Conservation (phyloP, 257 asterid genomes). For the Forsythia viridissima region DNA sequence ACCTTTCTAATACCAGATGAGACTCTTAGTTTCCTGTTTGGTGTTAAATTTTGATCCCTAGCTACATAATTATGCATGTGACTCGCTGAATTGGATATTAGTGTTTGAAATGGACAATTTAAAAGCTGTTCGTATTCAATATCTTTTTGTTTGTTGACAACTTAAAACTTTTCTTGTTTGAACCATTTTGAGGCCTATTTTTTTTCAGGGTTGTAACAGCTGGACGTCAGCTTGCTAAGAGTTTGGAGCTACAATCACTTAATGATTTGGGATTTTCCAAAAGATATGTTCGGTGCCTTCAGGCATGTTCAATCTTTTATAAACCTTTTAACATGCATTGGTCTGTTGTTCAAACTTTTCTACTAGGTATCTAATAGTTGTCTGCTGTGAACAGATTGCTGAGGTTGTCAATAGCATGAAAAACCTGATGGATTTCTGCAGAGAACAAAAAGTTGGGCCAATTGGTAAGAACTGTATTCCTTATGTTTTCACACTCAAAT, state of each 20-base stretch:
- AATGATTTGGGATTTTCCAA: slow-evolving; percentile 95
- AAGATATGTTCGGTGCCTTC: slow-evolving; percentile 94
- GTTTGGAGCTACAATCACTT: slow-evolving; percentile 88
- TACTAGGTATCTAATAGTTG: slow-evolving; percentile 12
- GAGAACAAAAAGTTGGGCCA: slow-evolving; percentile 77
- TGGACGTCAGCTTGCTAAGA: slow-evolving; percentile 97
- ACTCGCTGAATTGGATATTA: not conserved
- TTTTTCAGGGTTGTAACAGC: slow-evolving; percentile 80
- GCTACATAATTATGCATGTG: not conserved
- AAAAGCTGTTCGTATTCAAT: slow-evolving; percentile 1
- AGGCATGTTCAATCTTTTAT: slow-evolving; percentile 46
- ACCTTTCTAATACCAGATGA: not conserved
- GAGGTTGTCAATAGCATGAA: slow-evolving; percentile 98
- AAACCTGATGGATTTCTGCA: slow-evolving; percentile 88
- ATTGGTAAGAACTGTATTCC: slow-evolving; percentile 54
- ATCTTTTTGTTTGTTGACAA: not conserved
- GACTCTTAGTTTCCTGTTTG: not conserved
- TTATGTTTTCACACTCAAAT: not conserved
- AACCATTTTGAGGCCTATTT: slow-evolving; percentile 7
- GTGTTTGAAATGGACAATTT: not conserved
- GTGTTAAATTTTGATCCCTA: not conserved
- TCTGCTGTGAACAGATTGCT: slow-evolving; percentile 62
- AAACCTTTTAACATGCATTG: not conserved
- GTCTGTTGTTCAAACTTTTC: not conserved
- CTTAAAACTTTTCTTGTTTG: slow-evolving; percentile 5